phyloP scores from a whole-genome alignment of 495 filamentous ascomycete species.

The Xylaria nigripes region DNA sequence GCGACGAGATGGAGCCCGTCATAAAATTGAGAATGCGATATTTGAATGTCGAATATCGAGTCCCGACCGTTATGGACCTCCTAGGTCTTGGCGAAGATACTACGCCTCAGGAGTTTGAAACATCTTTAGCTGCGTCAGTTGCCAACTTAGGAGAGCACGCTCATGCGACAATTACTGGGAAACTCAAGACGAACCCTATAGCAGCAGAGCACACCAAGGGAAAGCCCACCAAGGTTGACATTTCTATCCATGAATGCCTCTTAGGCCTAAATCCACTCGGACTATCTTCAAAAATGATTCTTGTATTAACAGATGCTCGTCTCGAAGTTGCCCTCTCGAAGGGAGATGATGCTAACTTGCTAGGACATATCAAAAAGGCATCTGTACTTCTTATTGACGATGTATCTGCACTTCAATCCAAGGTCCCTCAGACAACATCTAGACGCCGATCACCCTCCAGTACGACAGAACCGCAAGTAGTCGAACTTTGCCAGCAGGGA shows the following conservation, averaged over 20 bases:
- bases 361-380: constrained; percentile 64
- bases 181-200: constrained; percentile 9
- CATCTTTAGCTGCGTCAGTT: constrained; percentile 71
- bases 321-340: constrained; percentile 55
- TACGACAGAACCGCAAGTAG: constrained; percentile 51
- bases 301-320: constrained; percentile 71
- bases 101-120: constrained; percentile 64
- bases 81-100: constrained; percentile 58
- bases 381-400: constrained; percentile 81
- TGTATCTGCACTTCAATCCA: constrained; percentile 43
- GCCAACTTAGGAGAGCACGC: constrained; percentile 62
- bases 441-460: constrained; percentile 41
- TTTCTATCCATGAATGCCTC: constrained; percentile 69
- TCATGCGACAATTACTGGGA: constrained; percentile 35
- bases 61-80: constrained; percentile 71
- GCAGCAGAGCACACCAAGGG: constrained; percentile 17
- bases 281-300: constrained; percentile 58
- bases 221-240: constrained; percentile 56
- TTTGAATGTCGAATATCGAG: constrained; percentile 72
- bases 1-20: constrained; percentile 87
- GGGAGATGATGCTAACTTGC: constrained; percentile 50
- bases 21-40: constrained; percentile 80
- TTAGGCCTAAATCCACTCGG: constrained; percentile 80
- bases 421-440: constrained; percentile 31
- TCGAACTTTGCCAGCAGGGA: constrained; percentile 58